A percentile compares a stretch with the other conserved stretches of the same genome.
Evolutionary conservation across 768 basidiomycete species (phyloP).

Genomic region (Phylloporus scabripes): DNA sequence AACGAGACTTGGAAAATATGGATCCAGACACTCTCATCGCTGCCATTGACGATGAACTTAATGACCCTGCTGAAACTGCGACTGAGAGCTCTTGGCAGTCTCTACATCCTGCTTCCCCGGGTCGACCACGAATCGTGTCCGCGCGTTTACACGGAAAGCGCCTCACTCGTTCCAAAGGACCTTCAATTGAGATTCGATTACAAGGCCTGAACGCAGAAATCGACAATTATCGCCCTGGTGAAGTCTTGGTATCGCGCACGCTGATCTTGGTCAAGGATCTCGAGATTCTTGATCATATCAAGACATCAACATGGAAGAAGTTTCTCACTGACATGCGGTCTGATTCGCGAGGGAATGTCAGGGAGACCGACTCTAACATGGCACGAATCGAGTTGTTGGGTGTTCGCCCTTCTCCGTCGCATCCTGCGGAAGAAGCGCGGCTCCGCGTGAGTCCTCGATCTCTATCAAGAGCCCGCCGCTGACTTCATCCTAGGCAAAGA

Average conservation of each 20-base stretch:
- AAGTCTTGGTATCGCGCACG: conserved; percentile 56
- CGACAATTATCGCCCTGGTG: conserved; percentile 55
- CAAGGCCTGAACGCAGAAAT: conserved; percentile 57
- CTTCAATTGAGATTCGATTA: conserved; percentile 83
- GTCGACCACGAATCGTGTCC: conserved; percentile 31
- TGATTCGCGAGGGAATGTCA: conserved; percentile 80
- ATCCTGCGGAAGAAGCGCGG: conserved; percentile 69
- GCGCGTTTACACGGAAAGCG: conserved; percentile 49
- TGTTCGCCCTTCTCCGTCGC: conserved; percentile 65
- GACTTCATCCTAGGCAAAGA: conserved; percentile 58
- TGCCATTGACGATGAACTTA: conserved; percentile 89
- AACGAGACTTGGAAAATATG: conserved; percentile 64
- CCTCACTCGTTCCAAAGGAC: conserved; percentile 66
- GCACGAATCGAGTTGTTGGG: conserved; percentile 75
- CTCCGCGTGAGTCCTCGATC: conserved; percentile 43
- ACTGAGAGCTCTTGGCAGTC: conserved; percentile 92
- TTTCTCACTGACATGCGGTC: conserved; percentile 84
- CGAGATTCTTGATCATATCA: conserved; percentile 96
- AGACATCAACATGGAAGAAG: conserved; percentile 97
- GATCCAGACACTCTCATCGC: conserved; percentile 77
- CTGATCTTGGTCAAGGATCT: conserved; percentile 64
- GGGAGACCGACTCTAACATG: conserved; percentile 93
- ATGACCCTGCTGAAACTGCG: conserved; percentile 65
- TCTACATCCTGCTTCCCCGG: conserved; percentile 50
- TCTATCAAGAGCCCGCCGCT: not conserved